A percentile compares a stretch with the other conserved stretches of the same genome.
phyloP scores from a whole-genome alignment of 1,284 basidiomycete genomes.

The Pterulicium gracile region DNA sequence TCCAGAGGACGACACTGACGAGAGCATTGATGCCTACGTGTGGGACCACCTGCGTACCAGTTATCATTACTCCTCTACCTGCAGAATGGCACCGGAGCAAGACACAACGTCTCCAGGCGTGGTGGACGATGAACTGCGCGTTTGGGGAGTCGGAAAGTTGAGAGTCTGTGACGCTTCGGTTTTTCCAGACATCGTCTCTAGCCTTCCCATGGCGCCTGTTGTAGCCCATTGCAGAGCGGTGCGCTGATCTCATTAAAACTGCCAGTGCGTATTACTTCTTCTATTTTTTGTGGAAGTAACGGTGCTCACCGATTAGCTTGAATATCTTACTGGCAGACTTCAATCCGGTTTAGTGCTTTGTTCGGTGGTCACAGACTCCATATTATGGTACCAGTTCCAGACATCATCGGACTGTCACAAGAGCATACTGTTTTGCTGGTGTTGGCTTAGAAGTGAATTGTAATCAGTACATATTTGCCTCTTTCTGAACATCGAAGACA shows the following conservation, averaged over 20 bases:
- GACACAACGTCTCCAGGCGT: slow-evolving; percentile 26
- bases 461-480: too few species aligned
- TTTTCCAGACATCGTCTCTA: slow-evolving; percentile 24
- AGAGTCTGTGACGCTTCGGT: slow-evolving; percentile 29
- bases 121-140: slow-evolving; percentile 35
- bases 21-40: slow-evolving; percentile 19
- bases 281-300: too few species aligned
- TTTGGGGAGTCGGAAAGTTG: slow-evolving; percentile 33
- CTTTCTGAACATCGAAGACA: too few species aligned
- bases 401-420: too few species aligned
- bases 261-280: too few species aligned
- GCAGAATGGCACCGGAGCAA: slow-evolving; percentile 23
- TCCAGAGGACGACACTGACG: slow-evolving; percentile 16
- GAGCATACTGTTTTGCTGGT: too few species aligned
- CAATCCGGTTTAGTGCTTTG: too few species aligned
- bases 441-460: too few species aligned
- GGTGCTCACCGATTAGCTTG: too few species aligned
- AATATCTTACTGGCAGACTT: too few species aligned
- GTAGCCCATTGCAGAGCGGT: slow-evolving; percentile 26
- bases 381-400: too few species aligned
- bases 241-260: slow-evolving; percentile 15
- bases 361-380: too few species aligned
- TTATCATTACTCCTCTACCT: slow-evolving; percentile 26
- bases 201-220: slow-evolving; percentile 25
- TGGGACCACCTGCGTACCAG: slow-evolving; percentile 17